These are phyloP conservation scores for Arthrobotrys pseudoclavata DNA, from an alignment of 2,329 filamentous ascomycete genomes.

Conservation along the genomic window DNA sequence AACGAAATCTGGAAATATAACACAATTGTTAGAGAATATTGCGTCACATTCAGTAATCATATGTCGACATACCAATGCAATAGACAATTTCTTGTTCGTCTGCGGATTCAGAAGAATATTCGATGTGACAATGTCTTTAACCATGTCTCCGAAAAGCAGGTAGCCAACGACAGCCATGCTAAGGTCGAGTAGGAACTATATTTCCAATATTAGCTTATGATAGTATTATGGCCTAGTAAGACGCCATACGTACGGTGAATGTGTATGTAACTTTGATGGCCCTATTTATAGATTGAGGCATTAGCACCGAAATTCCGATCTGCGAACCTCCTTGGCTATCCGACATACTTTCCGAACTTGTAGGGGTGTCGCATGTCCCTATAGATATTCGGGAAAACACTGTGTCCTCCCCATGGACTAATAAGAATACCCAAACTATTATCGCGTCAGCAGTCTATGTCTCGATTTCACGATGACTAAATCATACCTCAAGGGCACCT, in stretches of 20 bases:
- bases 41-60: slow-evolving; percentile 65
- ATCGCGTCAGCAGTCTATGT: slow-evolving; percentile 65
- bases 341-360: slow-evolving; percentile 73
- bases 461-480: not conserved
- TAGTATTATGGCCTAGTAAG: not conserved
- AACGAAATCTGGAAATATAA: slow-evolving; percentile 74
- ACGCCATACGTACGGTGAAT: slow-evolving; percentile 77
- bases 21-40: slow-evolving; percentile 17
- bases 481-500: slow-evolving; percentile 78
- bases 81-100: slow-evolving; percentile 75
- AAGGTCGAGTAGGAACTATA: slow-evolving; percentile 81
- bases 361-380: slow-evolving; percentile 83
- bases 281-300: slow-evolving; percentile 62
- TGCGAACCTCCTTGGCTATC: not conserved
- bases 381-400: slow-evolving; percentile 87
- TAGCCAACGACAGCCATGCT: slow-evolving; percentile 85
- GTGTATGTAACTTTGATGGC: slow-evolving; percentile 84
- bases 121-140: slow-evolving; percentile 76
- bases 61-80: slow-evolving; percentile 75
- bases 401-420: slow-evolving; percentile 78
- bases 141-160: slow-evolving; percentile 94
- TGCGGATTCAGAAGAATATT: slow-evolving; percentile 76
- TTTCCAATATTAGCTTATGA: slow-evolving; percentile 44
- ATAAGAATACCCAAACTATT: slow-evolving; percentile 72
- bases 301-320: slow-evolving; percentile 11